These are phyloP conservation scores for Kwoniella botswanensis DNA, from an alignment of 768 basidiomycete genomes.

Conservation along the genomic window DNA sequence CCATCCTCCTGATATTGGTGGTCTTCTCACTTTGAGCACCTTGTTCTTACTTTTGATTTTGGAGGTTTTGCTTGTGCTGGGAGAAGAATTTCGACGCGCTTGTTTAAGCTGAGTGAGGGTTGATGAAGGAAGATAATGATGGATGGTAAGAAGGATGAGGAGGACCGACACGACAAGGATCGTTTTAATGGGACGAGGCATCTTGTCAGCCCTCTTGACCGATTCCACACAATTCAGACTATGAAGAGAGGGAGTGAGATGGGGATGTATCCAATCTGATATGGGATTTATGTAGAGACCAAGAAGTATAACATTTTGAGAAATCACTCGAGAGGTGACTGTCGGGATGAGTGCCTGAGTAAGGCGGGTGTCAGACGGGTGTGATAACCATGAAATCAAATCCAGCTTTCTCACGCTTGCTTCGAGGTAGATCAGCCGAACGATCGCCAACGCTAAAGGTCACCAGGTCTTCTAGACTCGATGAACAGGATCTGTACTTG, in stretches of 20 bases:
- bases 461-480: too few species aligned
- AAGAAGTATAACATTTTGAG: neutral
- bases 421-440: neutral
- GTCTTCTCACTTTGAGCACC: neutral
- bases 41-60: neutral
- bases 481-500: too few species aligned
- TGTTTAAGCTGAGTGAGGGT: slow-evolving; percentile 6
- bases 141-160: slow-evolving; percentile 16
- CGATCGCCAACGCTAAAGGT: too few species aligned
- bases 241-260: too few species aligned
- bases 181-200: slow-evolving; percentile 23
- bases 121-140: slow-evolving; percentile 14
- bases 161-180: slow-evolving; percentile 11
- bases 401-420: neutral
- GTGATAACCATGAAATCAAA: neutral
- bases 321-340: neutral
- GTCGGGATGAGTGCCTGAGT: neutral
- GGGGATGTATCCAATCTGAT: too few species aligned
- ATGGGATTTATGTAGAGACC: neutral
- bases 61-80: too few species aligned
- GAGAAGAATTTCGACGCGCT: neutral
- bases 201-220: neutral
- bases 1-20: slow-evolving; percentile 8
- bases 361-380: neutral
- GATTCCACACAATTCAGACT: too few species aligned